Base-by-base conservation (phyloP, 1,284 basidiomycete genomes). In the Schizophyllum amplum region DNA sequence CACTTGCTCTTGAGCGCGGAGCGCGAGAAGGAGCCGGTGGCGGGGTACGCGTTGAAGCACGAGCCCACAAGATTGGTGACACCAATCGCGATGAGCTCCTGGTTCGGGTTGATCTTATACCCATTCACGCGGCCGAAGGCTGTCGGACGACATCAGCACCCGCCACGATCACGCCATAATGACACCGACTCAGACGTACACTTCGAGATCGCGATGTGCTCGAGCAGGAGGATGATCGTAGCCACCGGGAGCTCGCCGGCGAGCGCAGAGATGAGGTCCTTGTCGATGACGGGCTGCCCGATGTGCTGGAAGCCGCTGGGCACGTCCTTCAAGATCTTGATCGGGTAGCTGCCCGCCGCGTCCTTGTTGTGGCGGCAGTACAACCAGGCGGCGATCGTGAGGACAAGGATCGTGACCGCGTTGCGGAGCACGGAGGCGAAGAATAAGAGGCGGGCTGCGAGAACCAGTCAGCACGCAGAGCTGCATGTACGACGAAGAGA, bases 101-200 rank as follows among this genome's bases (percentile, higher is more conserved):
- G 96, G 74, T 94, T 94, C 17, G 96, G 94, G 68, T 97, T 87
- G 71, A 98, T 98, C 72, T 94, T 98, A 80, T 99, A 99, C 42
- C 89, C 88, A 71, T 99, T 98, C 62, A 98, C 72, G 59, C 96
- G 87, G 60, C 97, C 96, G 70, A 99, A 99, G 0, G 94, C 92
- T 90, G 70, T 60, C 47, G 50, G 52, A 46, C 53, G 42, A 50
- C 27, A 63, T 46, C 20, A 42, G 47, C 53, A 2, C 53, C 27
- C 11, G 33, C 47, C 21, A 42, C 11, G n/a, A 22, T 4, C 50
- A 27, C 48, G 54, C 52, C 26, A 66, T 15, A 67, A 69, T 20
- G 58, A 54, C 42, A 55, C 13, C 27, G 25, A 73, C 79, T 51
- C 61, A 87, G 87, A 89, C 70, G 75, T 77, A 99, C 98, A 74